Evolutionary conservation across 352 stramenopile species (phyloP), one percentile per base, ranked within the genome.

Genomic region (Phytophthora foliorum): DNA sequence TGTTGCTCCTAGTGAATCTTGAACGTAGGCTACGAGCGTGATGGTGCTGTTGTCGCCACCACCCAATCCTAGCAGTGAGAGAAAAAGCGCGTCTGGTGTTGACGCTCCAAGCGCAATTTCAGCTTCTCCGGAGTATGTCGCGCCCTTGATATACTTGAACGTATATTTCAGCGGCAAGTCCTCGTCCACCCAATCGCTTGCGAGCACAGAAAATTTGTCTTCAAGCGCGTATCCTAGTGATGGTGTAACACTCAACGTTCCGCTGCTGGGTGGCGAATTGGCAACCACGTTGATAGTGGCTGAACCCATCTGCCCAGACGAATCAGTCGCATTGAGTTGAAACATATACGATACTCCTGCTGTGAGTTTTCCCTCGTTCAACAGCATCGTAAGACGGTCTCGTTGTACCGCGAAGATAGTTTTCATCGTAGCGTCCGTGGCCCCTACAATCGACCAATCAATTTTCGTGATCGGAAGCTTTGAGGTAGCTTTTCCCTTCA

Each of bases 141-240:
- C 58, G 2, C 81, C 85, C 22, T 84, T 83, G 41, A 93, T 93
- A 57, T 93, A 93, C 57, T 80, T 85, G 67, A 88, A 93, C n/a
- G 79, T 84, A 67, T 89, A 93, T 41, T 78, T 79, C 1, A 93
- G 63, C 11, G 85, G 85, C 50, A 79, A 50, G 45, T 90, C 82
- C 36, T 90, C 85, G 36, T 91, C 85, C 0, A 91, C 85, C 85
- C 85, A 93, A 46, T 88, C 74, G 17, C 65, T 80, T 11, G 75
- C 76, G 3, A 82, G 66, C 2, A 88, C 54, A 3, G 70, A 52
- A 27, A 92, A 92, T 16, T 71, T 78, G 54, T 88, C 79, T 45
- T 89, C 78, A 6, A 92, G 62, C 0, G 82, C 72, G 46, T 79
- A 83, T 1, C 84, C 84, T 21, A 73, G 59, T 7, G 65, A 63